Evolutionary conservation across 257 asterid genomes (phyloP).

Genomic region (Euphrasia confusa): DNA sequence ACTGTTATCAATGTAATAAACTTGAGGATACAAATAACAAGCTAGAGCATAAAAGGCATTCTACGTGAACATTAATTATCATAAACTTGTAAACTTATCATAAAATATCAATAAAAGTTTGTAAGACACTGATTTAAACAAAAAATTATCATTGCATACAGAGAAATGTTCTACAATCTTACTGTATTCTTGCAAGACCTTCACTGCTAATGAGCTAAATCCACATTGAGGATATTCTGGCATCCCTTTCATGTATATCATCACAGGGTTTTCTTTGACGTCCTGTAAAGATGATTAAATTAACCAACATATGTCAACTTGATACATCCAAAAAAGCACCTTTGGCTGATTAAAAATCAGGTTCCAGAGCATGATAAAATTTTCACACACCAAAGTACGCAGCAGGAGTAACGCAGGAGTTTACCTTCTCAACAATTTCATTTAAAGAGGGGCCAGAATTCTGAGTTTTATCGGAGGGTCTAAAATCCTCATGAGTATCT

Average conservation of each 20-base stretch:
- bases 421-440: constrained; percentile 82
- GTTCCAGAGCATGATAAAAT: background rate
- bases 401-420: constrained; percentile 6
- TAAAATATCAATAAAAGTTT: background rate
- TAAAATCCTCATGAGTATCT: constrained; percentile 85
- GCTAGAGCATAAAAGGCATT: constrained; percentile 2
- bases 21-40: constrained; percentile 17
- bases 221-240: constrained; percentile 92
- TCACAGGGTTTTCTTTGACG: constrained; percentile 84
- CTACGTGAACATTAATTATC: too few species aligned
- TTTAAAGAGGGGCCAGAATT: constrained; percentile 50
- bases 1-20: constrained; percentile 19
- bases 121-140: constrained; percentile 3
- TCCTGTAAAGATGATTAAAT: constrained; percentile 48
- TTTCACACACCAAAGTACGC: background rate
- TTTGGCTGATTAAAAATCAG: constrained; percentile 3
- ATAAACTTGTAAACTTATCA: background rate
- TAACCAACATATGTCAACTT: constrained; percentile 22
- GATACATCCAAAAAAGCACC: background rate
- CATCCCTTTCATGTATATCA: constrained; percentile 97
- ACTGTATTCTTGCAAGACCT: constrained; percentile 79
- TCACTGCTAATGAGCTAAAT: constrained; percentile 88
- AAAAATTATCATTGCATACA: background rate
- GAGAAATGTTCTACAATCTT: constrained; percentile 29
- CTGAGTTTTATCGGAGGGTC: constrained; percentile 59